Evolutionary conservation across 1,139 yeast genomes (phyloP), one percentile per base, ranked within the genome.

Genomic region (Eremothecium sinecaudum): DNA sequence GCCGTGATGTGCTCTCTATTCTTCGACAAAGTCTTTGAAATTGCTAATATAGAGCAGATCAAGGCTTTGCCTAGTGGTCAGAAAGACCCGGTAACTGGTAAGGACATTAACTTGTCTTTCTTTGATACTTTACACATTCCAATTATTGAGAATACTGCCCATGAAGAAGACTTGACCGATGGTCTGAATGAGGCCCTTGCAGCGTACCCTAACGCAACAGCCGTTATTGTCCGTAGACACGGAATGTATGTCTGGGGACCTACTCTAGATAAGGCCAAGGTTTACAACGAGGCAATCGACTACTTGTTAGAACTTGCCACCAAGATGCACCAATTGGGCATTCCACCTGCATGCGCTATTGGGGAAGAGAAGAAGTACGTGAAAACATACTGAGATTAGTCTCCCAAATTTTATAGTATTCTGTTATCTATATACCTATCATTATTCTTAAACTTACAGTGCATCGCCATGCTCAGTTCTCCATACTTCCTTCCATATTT

Each of bases 231-330:
- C 5, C 72, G 94, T 58, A 69, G 95, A 53, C 98, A 87, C 51
- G 98, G 98, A 1, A 79, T 87, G 27, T 87, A 79, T 53, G 95
- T 86, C 11, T 87, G 97, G 96, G 97, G 96, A 16, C 86, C 81
- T 47, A 75, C 72, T 17, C 83, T 84, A 9, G 81, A 93, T 83
- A 84, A 86, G 59, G 95, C 96, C 33, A 87, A 87, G 62, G 74
- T 87, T 12, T 79, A 81, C 57, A 84, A 86, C 55, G 97, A 90
- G 59, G 94, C 96, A 21, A 74, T 87, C 45, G 97, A 87, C 53
- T 87, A 87, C 55, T 62, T 90, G 46, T 63, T 90, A 50, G 95
- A 83, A 47, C 60, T 86, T 48, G 94, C 92, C 1, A 72, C 86
- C 25, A 80, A 80, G 53, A 82, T 86, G 94, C 70, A 71, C 46